Evolutionary conservation across 768 basidiomycete genomes (phyloP).

Genomic region (Bullera alba): DNA sequence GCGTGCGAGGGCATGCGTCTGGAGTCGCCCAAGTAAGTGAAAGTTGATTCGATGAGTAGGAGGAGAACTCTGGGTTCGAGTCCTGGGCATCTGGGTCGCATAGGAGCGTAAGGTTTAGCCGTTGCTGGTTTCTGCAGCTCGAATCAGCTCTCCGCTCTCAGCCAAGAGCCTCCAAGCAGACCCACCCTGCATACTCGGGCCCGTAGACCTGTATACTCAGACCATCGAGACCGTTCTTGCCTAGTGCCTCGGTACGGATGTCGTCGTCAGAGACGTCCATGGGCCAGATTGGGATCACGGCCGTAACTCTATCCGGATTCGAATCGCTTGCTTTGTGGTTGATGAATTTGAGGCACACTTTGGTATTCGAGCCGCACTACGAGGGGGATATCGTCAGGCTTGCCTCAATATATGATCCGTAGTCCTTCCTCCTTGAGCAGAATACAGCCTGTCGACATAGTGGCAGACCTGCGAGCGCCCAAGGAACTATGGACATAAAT

Average conservation of each 20-base stretch:
- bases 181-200: constrained; percentile 44
- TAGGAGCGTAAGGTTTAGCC: constrained; percentile 36
- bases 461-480: too few species aligned
- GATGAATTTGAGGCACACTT: constrained; percentile 34
- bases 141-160: neutral
- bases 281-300: constrained; percentile 44
- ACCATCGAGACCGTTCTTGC: constrained; percentile 31
- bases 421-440: too few species aligned
- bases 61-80: constrained; percentile 29
- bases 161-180: constrained; percentile 1
- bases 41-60: constrained; percentile 33
- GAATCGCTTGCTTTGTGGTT: constrained; percentile 38
- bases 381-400: too few species aligned
- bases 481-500: too few species aligned
- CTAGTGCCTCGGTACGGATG: constrained; percentile 21
- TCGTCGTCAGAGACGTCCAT: constrained; percentile 21
- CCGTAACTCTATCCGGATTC: constrained; percentile 34
- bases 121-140: constrained; percentile 23
- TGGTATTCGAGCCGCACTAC: neutral
- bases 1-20: constrained; percentile 36
- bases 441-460: too few species aligned
- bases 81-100: constrained; percentile 26
- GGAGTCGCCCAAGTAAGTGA: constrained; percentile 39
- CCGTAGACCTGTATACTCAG: constrained; percentile 37
- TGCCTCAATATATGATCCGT: too few species aligned